phyloP scores from a whole-genome alignment of 2,329 filamentous ascomycete genomes.

The Aschersonia sp. region DNA sequence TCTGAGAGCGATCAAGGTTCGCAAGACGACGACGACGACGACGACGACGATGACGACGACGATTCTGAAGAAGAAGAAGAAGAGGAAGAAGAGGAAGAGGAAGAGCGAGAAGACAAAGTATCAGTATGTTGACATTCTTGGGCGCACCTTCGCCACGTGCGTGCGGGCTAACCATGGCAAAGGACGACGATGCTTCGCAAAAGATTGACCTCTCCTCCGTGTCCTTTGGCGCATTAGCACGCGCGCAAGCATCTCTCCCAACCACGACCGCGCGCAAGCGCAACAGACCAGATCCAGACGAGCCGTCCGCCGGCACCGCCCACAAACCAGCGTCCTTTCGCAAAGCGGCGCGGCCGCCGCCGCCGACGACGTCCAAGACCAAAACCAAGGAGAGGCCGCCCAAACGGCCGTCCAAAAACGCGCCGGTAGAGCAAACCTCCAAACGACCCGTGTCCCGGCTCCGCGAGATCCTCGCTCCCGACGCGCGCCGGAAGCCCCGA shows the following conservation, averaged over 20 bases:
- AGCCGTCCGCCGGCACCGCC: background rate
- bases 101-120: too few relatives aligned
- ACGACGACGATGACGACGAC: slow-evolving; percentile 8
- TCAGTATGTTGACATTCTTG: too few relatives aligned
- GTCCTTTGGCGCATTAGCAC: slow-evolving; percentile 81
- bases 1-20: slow-evolving; percentile 5
- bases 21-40: slow-evolving; percentile 11
- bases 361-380: background rate
- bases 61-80: slow-evolving; percentile 1
- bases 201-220: slow-evolving; percentile 41
- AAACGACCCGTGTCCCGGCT: slow-evolving; percentile 72
- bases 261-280: slow-evolving; percentile 7
- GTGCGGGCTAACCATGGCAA: too few relatives aligned
- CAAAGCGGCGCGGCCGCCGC: background rate
- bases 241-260: slow-evolving; percentile 60
- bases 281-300: slow-evolving; percentile 1
- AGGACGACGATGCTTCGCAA: background rate
- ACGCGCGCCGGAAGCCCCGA: slow-evolving; percentile 44
- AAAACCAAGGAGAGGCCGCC: background rate
- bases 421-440: slow-evolving; percentile 67
- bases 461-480: slow-evolving; percentile 49
- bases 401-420: slow-evolving; percentile 62
- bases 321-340: background rate
- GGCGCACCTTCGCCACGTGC: too few relatives aligned
- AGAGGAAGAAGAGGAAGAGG: too few relatives aligned